phyloP scores from a whole-genome alignment of 2,329 filamentous ascomycete species.

The Talaromyces marneffei region DNA sequence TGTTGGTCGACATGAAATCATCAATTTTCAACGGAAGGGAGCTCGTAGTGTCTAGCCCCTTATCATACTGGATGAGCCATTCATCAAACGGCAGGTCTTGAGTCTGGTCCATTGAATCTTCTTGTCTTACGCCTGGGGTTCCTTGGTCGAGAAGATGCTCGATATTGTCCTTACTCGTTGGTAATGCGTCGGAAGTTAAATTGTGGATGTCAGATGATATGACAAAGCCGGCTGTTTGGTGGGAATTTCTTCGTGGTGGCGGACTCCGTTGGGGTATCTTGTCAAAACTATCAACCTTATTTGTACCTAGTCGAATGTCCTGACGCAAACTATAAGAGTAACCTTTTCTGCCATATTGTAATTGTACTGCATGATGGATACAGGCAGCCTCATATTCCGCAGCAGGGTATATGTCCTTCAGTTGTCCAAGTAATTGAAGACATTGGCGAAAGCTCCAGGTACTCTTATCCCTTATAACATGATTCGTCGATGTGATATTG shows the following conservation, averaged over 20 bases:
- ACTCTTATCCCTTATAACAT: conserved; percentile 62
- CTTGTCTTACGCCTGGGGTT: neutral
- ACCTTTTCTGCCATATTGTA: conserved; percentile 20
- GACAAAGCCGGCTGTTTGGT: neutral
- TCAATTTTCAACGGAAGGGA: neutral
- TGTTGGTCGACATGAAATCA: neutral
- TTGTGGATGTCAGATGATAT: neutral
- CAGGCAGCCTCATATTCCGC: conserved; percentile 64
- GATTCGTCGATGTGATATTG: conserved; percentile 73
- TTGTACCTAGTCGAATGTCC: conserved; percentile 22
- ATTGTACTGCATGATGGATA: conserved; percentile 29
- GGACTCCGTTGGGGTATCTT: neutral
- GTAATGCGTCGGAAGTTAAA: neutral
- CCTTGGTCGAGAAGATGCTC: neutral
- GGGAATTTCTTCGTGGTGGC: neutral
- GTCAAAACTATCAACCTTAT: neutral
- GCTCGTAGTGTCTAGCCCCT: neutral
- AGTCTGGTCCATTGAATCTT: neutral
- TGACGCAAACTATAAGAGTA: conserved; percentile 22
- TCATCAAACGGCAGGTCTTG: neutral
- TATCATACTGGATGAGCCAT: neutral
- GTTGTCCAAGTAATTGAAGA: conserved; percentile 74
- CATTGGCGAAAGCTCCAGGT: conserved; percentile 74
- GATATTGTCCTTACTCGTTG: neutral
- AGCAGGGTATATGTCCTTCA: conserved; percentile 78